Conservation (phyloP, 106 monocot species). For the Apostasia ramifera region DNA sequence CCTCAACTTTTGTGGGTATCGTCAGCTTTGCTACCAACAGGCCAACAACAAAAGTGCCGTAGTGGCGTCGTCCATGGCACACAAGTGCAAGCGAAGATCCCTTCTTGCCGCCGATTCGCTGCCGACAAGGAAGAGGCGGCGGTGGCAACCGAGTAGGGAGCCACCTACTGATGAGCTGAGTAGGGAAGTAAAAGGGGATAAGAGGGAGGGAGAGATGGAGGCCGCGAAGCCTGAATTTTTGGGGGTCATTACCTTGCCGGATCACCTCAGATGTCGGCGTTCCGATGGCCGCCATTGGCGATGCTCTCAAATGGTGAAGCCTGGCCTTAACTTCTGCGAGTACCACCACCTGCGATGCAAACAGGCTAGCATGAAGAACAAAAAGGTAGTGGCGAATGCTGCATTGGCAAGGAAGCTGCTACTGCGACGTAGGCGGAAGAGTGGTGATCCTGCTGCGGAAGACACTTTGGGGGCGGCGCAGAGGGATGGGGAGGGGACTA, state of each 20-base stretch:
- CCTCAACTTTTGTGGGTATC: too few relatives aligned
- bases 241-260: slow-evolving; percentile 9
- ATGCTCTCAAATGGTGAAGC: slow-evolving; percentile 22
- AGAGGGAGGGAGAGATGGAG: background rate
- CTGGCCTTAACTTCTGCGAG: slow-evolving; percentile 23
- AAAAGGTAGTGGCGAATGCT: background rate
- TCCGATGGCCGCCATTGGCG: slow-evolving; percentile 47
- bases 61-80: background rate
- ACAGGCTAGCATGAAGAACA: background rate
- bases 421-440: slow-evolving; percentile 11
- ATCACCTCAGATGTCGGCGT: slow-evolving; percentile 18
- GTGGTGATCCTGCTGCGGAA: background rate
- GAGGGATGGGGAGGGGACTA: slow-evolving; percentile 17
- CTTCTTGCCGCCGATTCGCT: background rate
- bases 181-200: too few relatives aligned
- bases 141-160: background rate
- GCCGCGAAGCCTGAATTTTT: background rate
- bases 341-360: slow-evolving; percentile 21
- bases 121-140: background rate
- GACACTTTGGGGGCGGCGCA: slow-evolving; percentile 17
- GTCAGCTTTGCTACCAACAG: background rate
- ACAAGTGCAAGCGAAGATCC: background rate
- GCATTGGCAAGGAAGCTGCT: slow-evolving; percentile 2
- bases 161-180: background rate
- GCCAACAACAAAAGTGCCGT: background rate